Percentiles rank a stretch among this genome's conserved stretches.
phyloP scores from a whole-genome alignment of 2,329 filamentous ascomycete genomes.

The Colletotrichum sidae region DNA sequence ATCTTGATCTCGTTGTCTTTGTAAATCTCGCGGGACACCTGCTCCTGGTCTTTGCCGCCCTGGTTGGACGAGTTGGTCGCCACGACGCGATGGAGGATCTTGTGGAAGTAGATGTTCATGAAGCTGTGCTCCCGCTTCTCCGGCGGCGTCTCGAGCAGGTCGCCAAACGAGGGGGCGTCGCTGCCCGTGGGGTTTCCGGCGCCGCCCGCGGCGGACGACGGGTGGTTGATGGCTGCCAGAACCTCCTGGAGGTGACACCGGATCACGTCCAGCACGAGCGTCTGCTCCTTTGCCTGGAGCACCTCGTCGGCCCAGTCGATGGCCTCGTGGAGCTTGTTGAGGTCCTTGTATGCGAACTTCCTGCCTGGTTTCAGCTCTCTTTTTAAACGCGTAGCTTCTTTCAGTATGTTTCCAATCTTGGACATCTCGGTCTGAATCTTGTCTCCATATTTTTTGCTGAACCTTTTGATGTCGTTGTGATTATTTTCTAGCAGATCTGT shows the following conservation, averaged over 20 bases:
- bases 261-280: conserved; percentile 57
- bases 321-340: neutral
- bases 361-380: neutral
- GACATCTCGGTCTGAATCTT: conserved; percentile 9
- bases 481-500: conserved; percentile 41
- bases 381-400: neutral
- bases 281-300: conserved; percentile 42
- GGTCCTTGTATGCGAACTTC: neutral
- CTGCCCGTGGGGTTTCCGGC: no score
- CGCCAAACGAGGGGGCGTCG: neutral
- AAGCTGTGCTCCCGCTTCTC: conserved; percentile 28
- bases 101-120: conserved; percentile 26
- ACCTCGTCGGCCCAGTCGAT: conserved; percentile 36
- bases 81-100: conserved; percentile 7
- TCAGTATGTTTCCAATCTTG: neutral
- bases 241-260: conserved; percentile 63
- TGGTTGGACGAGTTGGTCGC: neutral
- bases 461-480: conserved; percentile 32
- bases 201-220: no score
- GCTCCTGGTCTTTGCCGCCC: conserved; percentile 11
- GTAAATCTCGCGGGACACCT: conserved; percentile 15
- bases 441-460: conserved; percentile 16
- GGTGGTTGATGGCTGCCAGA: conserved; percentile 56
- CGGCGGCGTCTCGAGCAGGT: neutral
- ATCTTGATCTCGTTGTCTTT: neutral